Evolutionary conservation across 768 basidiomycete species (phyloP).

Genomic region (Suillus discolor): DNA sequence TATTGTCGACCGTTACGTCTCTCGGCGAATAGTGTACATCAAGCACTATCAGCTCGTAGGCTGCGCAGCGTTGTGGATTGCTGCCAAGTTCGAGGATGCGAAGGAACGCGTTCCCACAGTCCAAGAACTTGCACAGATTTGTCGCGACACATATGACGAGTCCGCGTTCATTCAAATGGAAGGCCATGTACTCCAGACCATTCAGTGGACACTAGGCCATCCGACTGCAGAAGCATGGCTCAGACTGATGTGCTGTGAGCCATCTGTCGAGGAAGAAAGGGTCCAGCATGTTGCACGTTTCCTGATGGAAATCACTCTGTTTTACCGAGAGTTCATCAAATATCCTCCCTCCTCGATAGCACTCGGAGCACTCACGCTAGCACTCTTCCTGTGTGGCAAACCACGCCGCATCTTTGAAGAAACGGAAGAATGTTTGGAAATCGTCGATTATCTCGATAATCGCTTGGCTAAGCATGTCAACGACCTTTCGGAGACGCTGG

Average conservation of each 20-base stretch:
- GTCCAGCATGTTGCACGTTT: conserved; percentile 96
- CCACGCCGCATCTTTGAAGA: conserved; percentile 80
- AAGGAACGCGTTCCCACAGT: conserved; percentile 98
- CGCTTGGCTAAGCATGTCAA: conserved; percentile 88
- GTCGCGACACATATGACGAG: conserved; percentile 96
- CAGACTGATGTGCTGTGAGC: conserved; percentile 75
- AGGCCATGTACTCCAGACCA: conserved; percentile 92
- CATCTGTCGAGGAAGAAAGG: conserved; percentile 79
- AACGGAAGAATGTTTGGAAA: conserved; percentile 78
- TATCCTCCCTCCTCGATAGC: conserved; percentile 87
- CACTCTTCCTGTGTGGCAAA: conserved; percentile 86
- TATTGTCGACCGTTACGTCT: conserved; percentile 99
- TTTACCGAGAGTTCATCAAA: conserved; percentile 93
- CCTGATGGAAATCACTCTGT: conserved; percentile 98
- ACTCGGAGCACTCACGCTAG: conserved; percentile 84
- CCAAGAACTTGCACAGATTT: conserved; percentile 91
- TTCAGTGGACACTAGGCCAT: conserved; percentile 95
- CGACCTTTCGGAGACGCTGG: conserved; percentile 91
- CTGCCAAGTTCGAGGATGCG: conserved; percentile 98
- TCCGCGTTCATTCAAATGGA: conserved; percentile 99
- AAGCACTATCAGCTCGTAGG: conserved; percentile 99
- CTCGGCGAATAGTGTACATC: conserved; percentile 96
- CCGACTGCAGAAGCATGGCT: conserved; percentile 99
- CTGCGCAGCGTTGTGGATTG: conserved; percentile 98
- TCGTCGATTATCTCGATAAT: conserved; percentile 84